Evolutionary conservation across 2,329 filamentous ascomycete species (phyloP).

Genomic region (Aspergillus phoenicis): DNA sequence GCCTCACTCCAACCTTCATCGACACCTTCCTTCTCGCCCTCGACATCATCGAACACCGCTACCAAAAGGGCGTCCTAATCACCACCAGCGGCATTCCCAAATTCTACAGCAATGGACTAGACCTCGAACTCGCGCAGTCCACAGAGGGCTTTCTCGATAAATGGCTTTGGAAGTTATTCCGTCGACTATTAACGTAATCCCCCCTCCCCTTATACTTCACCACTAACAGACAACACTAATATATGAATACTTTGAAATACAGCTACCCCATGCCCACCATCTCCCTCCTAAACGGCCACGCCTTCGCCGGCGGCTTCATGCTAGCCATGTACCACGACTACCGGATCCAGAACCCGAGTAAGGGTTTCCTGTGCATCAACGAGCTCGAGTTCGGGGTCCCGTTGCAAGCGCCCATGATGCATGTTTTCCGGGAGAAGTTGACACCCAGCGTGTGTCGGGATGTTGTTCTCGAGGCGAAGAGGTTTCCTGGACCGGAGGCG

Average conservation of each 20-base stretch:
- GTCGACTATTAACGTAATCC: constrained; percentile 60
- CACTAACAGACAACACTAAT: not conserved
- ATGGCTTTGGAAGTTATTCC: constrained; percentile 66
- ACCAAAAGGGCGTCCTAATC: constrained; percentile 71
- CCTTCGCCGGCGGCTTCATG: constrained; percentile 82
- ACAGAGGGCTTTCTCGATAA: constrained; percentile 64
- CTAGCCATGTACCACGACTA: constrained; percentile 82
- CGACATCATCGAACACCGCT: constrained; percentile 70
- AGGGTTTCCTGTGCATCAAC: constrained; percentile 78
- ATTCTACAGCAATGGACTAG: constrained; percentile 83
- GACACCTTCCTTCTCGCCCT: constrained; percentile 69
- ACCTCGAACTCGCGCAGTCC: constrained; percentile 66
- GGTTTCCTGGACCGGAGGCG: constrained; percentile 66
- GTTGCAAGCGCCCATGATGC: constrained; percentile 72
- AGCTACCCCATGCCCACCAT: constrained; percentile 80
- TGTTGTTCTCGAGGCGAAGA: constrained; percentile 72
- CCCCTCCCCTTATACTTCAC: not conserved
- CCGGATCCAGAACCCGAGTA: constrained; percentile 69
- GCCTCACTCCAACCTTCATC: constrained; percentile 70
- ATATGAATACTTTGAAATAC: constrained; percentile 1
- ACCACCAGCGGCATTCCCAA: constrained; percentile 75
- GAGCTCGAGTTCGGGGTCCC: constrained; percentile 78
- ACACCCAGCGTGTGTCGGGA: constrained; percentile 58
- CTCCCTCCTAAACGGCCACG: constrained; percentile 77
- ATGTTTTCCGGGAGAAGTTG: constrained; percentile 73